These are phyloP conservation scores for Epichloe hybrida DNA, from an alignment of 2,329 filamentous ascomycete species.

Conservation along the genomic window DNA sequence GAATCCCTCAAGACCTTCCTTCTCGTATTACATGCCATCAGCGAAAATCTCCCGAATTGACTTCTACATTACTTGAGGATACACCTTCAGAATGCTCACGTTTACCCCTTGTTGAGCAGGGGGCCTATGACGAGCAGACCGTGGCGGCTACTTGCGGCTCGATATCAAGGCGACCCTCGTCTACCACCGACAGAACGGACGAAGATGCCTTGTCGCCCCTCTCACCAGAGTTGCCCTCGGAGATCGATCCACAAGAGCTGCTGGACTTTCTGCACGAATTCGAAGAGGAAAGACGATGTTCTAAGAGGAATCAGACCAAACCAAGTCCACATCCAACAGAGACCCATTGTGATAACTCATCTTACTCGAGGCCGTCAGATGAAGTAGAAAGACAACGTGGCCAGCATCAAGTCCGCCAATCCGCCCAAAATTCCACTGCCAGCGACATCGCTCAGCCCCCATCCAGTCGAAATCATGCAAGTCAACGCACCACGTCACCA, in stretches of 20 bases:
- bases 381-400: neutral
- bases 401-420: neutral
- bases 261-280: constrained; percentile 3
- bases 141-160: constrained; percentile 1
- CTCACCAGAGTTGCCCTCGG: neutral
- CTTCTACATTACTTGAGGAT: neutral
- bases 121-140: neutral
- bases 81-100: neutral
- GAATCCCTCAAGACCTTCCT: neutral
- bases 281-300: neutral
- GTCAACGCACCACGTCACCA: neutral
- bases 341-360: neutral
- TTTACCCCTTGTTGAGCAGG: neutral
- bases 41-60: neutral
- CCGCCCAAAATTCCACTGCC: neutral
- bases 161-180: neutral
- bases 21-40: neutral
- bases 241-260: constrained; percentile 5
- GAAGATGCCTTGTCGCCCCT: neutral
- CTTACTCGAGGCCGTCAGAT: neutral
- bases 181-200: neutral
- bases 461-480: constrained; percentile 4
- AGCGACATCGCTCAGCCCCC: constrained; percentile 1
- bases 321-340: neutral
- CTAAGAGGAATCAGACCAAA: neutral